phyloP scores from a whole-genome alignment of 306 rosid genomes.

The Vicia faba region DNA sequence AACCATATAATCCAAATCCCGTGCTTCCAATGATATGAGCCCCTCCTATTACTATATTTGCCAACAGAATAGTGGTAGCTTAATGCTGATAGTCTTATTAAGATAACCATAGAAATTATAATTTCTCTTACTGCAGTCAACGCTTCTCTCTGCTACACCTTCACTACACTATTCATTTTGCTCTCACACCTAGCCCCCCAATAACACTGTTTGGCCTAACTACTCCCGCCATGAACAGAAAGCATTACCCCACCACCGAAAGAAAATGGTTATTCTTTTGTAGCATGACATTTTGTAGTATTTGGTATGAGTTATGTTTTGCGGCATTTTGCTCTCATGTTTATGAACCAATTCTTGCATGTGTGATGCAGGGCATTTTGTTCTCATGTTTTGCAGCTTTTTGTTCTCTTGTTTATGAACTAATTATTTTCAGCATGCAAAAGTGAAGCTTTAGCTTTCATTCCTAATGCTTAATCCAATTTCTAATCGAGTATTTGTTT shows the following conservation, averaged over 20 bases:
- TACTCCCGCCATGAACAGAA: neutral
- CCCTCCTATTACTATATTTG: neutral
- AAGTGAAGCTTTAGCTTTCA: neutral
- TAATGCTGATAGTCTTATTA: neutral
- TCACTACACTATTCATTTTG: neutral
- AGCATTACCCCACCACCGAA: neutral
- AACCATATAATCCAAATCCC: neutral
- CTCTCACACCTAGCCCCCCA: neutral
- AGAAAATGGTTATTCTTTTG: neutral
- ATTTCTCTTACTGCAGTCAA: neutral
- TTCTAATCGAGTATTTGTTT: neutral
- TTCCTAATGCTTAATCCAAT: neutral
- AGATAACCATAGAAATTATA: neutral
- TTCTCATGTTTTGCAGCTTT: neutral
- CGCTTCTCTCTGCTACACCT: too few species aligned
- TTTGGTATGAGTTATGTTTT: neutral
- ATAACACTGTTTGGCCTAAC: neutral
- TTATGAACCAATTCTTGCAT: neutral
- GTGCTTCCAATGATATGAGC: neutral
- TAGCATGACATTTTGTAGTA: neutral
- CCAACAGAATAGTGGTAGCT: too few species aligned
- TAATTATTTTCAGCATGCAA: constrained; percentile 6
- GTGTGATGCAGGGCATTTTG: neutral
- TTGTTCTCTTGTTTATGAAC: neutral
- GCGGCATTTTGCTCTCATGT: constrained; percentile 9